Evolutionary conservation across 441 rosid genomes (phyloP).

Genomic region (Pelargonium australe): DNA sequence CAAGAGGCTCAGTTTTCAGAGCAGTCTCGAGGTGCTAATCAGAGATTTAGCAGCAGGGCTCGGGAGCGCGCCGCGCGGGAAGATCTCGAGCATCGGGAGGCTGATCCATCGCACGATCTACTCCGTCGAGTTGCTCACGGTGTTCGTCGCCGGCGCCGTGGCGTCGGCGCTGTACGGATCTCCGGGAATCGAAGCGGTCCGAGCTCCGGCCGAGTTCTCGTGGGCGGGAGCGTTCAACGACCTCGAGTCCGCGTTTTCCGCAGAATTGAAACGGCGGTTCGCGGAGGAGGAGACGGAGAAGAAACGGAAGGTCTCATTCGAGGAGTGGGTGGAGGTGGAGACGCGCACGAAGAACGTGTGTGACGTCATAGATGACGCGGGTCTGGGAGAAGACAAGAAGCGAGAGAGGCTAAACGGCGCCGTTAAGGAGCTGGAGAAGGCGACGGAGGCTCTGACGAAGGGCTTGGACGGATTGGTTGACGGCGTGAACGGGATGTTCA

Average conservation of each 20-base stretch:
- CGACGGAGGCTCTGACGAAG: not conserved
- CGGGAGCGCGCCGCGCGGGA: not conserved
- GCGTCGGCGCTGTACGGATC: constrained; percentile 9
- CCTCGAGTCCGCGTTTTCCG: not conserved
- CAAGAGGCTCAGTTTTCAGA: not conserved
- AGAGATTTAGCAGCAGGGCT: not conserved
- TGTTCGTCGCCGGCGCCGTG: constrained; percentile 12
- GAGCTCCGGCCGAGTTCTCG: constrained; percentile 16
- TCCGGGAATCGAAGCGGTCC: not conserved
- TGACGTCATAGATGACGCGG: constrained; percentile 5
- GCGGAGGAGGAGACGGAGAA: not conserved
- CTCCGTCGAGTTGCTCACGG: constrained; percentile 9
- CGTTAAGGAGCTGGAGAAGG: constrained; percentile 12
- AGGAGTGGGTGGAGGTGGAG: constrained; percentile 15
- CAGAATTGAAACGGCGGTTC: constrained; percentile 7
- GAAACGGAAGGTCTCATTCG: not conserved
- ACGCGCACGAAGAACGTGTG: not conserved
- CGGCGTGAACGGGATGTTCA: constrained; percentile 13
- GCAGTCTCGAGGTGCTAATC: not conserved
- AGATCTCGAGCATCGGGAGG: constrained; percentile 6
- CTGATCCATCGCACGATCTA: not conserved
- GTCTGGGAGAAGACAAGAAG: not conserved
- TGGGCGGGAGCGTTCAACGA: constrained; percentile 14
- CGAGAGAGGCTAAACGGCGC: constrained; percentile 3
- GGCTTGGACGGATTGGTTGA: constrained; percentile 6